phyloP scores from a whole-genome alignment of 768 basidiomycete species.

The Macrolepiota fuliginosa region DNA sequence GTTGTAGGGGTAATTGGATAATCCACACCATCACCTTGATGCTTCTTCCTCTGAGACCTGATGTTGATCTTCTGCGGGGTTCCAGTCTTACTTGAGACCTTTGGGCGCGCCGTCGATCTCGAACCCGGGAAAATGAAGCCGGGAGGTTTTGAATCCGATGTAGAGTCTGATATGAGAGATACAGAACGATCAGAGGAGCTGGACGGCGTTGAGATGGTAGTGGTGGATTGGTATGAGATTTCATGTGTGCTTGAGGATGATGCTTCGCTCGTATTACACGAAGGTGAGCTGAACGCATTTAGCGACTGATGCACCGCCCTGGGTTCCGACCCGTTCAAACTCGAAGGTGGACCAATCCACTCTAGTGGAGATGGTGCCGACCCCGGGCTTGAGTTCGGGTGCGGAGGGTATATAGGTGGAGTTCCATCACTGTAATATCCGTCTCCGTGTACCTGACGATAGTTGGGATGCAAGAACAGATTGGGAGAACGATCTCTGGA shows the following conservation, averaged over 20 bases:
- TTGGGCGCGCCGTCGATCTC: conserved; percentile 24
- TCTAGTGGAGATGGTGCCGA: background rate
- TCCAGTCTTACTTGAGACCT: conserved; percentile 18
- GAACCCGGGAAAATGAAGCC: conserved; percentile 27
- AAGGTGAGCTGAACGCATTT: background rate
- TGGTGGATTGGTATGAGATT: too few relatives aligned
- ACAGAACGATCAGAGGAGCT: conserved; percentile 8
- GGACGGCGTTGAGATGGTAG: background rate
- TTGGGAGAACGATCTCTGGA: background rate
- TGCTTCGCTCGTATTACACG: too few relatives aligned
- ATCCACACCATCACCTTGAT: background rate
- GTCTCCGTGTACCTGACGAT: background rate
- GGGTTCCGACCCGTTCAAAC: background rate
- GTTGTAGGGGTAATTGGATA: background rate
- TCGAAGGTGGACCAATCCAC: background rate
- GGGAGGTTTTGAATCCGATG: conserved; percentile 6
- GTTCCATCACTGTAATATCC: background rate
- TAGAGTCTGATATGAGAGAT: conserved; percentile 4
- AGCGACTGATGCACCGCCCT: background rate
- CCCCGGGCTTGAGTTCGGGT: conserved; percentile 10
- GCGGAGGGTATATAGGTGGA: conserved; percentile 9
- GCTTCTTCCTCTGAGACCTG: conserved; percentile 2
- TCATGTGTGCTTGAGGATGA: too few relatives aligned
- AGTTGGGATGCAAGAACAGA: background rate
- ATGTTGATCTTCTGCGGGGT: conserved; percentile 12